Conservation (phyloP, 345 rosid species). For the Aquilaria sinensis region DNA sequence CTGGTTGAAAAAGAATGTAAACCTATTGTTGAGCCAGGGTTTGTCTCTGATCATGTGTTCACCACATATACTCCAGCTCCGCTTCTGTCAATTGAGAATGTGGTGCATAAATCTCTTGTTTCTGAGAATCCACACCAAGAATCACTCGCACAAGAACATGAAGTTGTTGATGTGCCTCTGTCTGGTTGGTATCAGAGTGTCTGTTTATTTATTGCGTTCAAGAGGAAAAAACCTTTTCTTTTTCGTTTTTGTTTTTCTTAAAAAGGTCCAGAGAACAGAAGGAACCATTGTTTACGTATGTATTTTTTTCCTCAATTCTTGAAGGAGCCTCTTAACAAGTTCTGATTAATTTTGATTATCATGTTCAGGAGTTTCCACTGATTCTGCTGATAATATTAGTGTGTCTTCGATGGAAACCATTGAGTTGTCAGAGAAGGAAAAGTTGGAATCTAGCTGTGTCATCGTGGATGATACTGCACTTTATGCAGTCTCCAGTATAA, state of each 20-base stretch:
- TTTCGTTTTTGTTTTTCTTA: too few species aligned
- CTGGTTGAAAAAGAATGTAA: constrained; percentile 10
- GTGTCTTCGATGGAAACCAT: constrained; percentile 40
- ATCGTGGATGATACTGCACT: constrained; percentile 35
- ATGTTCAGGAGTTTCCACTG: constrained; percentile 27
- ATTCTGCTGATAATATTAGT: constrained; percentile 16
- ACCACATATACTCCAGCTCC: constrained; percentile 9
- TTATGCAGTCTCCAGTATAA: constrained; percentile 40
- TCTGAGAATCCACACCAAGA: too few species aligned
- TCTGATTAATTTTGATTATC: not conserved
- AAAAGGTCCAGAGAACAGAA: too few species aligned
- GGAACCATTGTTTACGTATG: too few species aligned
- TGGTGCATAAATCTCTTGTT: not conserved
- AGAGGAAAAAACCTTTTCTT: too few species aligned
- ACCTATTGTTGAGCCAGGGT: constrained; percentile 9
- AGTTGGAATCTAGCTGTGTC: constrained; percentile 37
- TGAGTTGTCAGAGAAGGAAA: constrained; percentile 31
- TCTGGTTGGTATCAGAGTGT: not conserved
- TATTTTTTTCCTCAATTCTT: too few species aligned
- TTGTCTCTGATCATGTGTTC: constrained; percentile 12
- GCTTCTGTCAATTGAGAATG: constrained; percentile 13
- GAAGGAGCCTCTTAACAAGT: too few species aligned
- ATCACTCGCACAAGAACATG: not conserved
- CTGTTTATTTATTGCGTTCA: too few species aligned
- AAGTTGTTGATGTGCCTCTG: not conserved